These are phyloP conservation scores for Polytrichum formosum DNA, from an alignment of 225 moss, liverwort and hornwort species.

Conservation along the genomic window DNA sequence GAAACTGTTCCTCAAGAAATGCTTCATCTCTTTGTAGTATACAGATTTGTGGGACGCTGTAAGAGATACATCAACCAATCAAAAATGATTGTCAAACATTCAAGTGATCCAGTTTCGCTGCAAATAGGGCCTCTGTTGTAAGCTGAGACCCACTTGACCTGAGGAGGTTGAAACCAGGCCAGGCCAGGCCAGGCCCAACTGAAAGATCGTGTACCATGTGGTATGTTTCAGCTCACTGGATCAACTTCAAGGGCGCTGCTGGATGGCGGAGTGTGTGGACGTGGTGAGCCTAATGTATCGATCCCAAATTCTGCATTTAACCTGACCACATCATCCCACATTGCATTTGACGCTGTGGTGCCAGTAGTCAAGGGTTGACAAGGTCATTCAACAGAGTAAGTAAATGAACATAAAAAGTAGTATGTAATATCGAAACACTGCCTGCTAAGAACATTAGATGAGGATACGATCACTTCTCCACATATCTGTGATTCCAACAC, in stretches of 20 bases:
- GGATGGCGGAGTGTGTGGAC: slow-evolving; percentile 63
- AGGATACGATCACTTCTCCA: slow-evolving; percentile 92
- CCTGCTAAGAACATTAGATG: background rate
- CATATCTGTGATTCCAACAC: slow-evolving; percentile 82
- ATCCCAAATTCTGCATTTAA: slow-evolving; percentile 60
- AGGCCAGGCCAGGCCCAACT: background rate
- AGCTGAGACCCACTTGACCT: slow-evolving; percentile 7
- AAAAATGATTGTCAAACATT: background rate
- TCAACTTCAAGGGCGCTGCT: slow-evolving; percentile 41
- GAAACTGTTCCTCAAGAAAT: slow-evolving; percentile 17
- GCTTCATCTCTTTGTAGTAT: slow-evolving; percentile 22
- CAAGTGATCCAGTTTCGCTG: background rate
- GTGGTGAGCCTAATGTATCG: slow-evolving; percentile 49
- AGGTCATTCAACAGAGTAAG: background rate
- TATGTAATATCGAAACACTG: too few species aligned
- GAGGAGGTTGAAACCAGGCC: background rate
- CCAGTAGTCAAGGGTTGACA: slow-evolving; percentile 36
- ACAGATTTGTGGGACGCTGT: slow-evolving; percentile 20
- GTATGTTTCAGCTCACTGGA: slow-evolving; percentile 40
- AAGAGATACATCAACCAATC: slow-evolving; percentile 13
- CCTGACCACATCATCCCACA: slow-evolving; percentile 74
- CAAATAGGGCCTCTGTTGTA: slow-evolving; percentile 2
- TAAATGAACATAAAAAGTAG: background rate
- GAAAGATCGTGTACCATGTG: too few species aligned
- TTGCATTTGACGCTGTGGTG: slow-evolving; percentile 49